Percentiles rank a stretch among this genome's conserved stretches.
Evolutionary conservation across 306 rosid genomes (phyloP).

Genomic region (apple (Malus domestica)): DNA sequence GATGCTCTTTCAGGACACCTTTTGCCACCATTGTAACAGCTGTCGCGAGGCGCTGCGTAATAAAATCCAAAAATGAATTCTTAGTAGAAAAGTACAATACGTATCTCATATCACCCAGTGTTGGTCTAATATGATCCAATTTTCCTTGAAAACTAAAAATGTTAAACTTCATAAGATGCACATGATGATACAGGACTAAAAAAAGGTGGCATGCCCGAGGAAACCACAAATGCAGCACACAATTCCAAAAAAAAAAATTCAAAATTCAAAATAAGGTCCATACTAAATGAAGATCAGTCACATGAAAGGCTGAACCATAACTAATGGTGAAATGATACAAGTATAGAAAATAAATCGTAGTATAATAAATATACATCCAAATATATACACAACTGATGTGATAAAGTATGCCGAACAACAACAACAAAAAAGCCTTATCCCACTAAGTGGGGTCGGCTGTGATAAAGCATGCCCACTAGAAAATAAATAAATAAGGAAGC

Average conservation of each 20-base stretch:
- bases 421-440: no score
- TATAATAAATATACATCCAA: background rate
- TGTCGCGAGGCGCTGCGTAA: conserved; percentile 63
- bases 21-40: conserved; percentile 85
- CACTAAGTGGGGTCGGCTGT: no score
- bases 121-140: background rate
- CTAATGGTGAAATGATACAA: background rate
- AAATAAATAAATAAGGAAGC: background rate
- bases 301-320: background rate
- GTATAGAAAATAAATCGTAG: background rate
- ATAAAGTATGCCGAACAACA: no score
- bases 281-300: background rate
- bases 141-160: background rate
- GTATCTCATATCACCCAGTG: background rate
- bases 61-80: conserved; percentile 5
- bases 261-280: background rate
- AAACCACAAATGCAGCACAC: background rate
- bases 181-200: background rate
- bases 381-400: background rate
- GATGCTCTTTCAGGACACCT: conserved; percentile 96
- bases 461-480: background rate
- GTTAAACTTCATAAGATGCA: background rate
- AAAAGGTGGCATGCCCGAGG: background rate
- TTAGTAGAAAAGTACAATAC: background rate
- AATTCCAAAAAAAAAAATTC: background rate